These are phyloP conservation scores for Niebla homalea DNA, from an alignment of 495 filamentous ascomycete genomes.

Conservation along the genomic window DNA sequence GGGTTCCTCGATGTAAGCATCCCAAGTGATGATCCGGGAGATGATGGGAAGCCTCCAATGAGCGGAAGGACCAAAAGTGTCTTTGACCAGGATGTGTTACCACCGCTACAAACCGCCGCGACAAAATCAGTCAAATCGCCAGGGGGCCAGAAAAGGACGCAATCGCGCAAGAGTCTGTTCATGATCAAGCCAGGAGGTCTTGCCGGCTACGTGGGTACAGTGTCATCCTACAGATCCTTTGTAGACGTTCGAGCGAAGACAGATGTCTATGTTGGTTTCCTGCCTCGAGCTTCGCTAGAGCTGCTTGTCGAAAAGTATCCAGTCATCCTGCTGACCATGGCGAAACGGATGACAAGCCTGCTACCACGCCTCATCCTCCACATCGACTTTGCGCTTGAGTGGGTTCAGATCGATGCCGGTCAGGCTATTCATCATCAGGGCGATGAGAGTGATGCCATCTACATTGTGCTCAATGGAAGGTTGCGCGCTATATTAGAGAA, in stretches of 20 bases:
- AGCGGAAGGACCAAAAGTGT: neutral
- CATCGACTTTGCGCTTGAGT: constrained; percentile 95
- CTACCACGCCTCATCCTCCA: constrained; percentile 87
- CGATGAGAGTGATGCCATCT: constrained; percentile 96
- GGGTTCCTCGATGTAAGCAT: constrained; percentile 90
- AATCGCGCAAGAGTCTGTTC: constrained; percentile 61
- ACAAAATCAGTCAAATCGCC: constrained; percentile 29
- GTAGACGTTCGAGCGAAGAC: constrained; percentile 95
- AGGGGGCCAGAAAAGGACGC: constrained; percentile 32
- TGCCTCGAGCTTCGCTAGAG: constrained; percentile 75
- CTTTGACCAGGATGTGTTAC: constrained; percentile 30
- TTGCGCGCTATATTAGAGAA: constrained; percentile 68
- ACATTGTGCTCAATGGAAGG: constrained; percentile 90
- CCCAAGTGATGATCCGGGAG: constrained; percentile 41
- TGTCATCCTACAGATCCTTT: constrained; percentile 90
- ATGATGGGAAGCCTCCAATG: constrained; percentile 22
- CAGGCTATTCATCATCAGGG: constrained; percentile 88
- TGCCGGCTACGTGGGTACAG: constrained; percentile 83
- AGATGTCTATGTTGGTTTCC: constrained; percentile 94
- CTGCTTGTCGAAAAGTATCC: constrained; percentile 85
- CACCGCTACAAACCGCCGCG: constrained; percentile 34
- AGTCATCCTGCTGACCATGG: constrained; percentile 85
- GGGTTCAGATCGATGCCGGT: constrained; percentile 90
- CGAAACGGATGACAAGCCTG: constrained; percentile 79
- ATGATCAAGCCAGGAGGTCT: constrained; percentile 91